Evolutionary conservation across 2,329 filamentous ascomycete species (phyloP), one percentile per base, ranked within the genome.

Genomic region (Monilinia fructigena): DNA sequence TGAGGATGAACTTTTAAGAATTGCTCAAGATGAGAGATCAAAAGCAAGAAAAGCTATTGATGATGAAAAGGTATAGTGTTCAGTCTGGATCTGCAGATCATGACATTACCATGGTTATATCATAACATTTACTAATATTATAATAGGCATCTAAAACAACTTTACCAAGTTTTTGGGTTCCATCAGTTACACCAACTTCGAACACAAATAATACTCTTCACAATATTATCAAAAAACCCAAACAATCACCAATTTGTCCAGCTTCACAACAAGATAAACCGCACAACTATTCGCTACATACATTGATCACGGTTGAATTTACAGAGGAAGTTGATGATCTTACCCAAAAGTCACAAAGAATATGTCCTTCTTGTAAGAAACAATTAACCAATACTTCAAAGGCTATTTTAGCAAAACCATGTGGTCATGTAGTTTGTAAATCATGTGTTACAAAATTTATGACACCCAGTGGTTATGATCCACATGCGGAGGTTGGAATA

Each of bases 121-220:
- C 31, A 35, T 48, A 12, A 23, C 56, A 52, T 64, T 48, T 65
- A 26, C 42, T 70, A 31, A 52, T 38, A 16, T 55, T n/a, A n/a
- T 45, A 16, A 50, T 48, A 73, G 74, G 84, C 86, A 3, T 81
- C 84, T 11, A 91, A 89, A 77, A 84, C 86, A 1, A 83, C 84
- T 20, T 80, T 97, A 0, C 91, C 92, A 0, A 96, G 92, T 0
- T 98, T 98, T 79, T 98, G 94, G 95, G 89, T 94, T 1, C 94
- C 93, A 0, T 91, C 90, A 0, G 85, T 94, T 66, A 96, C 91
- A 0, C 92, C 92, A 0, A 82, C 82, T 0, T 85, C 85, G 55
- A 86, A 88, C 67, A 84, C 83, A 48, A 85, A 85, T 56, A 79
- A 82, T 59, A 80, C 82, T 63, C 80, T 87, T 63, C 81, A 87